Evolutionary conservation across 1,284 basidiomycete genomes (phyloP), one percentile per base, ranked within the genome.

Genomic region (Irpex rosettiformis): DNA sequence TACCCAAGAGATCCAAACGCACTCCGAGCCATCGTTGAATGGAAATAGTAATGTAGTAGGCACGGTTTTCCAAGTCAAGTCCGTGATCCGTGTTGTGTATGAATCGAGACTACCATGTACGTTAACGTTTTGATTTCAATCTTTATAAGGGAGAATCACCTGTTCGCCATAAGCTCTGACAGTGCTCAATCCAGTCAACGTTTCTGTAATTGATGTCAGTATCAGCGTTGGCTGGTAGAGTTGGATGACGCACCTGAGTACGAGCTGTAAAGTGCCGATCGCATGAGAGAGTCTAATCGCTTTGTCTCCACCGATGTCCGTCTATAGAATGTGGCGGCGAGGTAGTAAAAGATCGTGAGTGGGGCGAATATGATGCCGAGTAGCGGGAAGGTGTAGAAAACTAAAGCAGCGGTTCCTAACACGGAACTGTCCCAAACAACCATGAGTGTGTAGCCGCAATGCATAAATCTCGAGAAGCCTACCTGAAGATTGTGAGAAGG

Each of bases 11-110:
- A 59, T 86, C 84, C 5, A 89, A 73, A 2, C 86, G 77, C n/a
- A 88, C 67, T 16, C 76, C 75, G 2, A 86, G 71, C 84, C 83
- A 88, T 54, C 81, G 73, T 66, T 88, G 85, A 52, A 82, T 87
- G 3, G 81, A 75, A 28, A 89, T 81, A 0, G 88, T 91, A 76
- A 94, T 83, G 67, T 85, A 88, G 70, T 93, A 93, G 0, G 92
- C 92, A 45, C 88, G 76, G 69, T 87, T 86, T 69, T 88, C 83
- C 55, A 80, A 68, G 65, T 88, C 85, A 62, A 86, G 69, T 22
- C 81, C 76, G 55, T 80, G 74, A 52, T 83, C 79, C 37, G 76
- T 74, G 29, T 66, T 72, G 33, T 66, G 66, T 57, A 82, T 67
- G 72, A 88, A 85, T 8, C 79, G 74, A n/a, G 61, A 57, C 70